A percentile compares a stretch with the other conserved stretches of the same genome.
These are phyloP conservation scores for Podospora tetraspora DNA, from an alignment of 495 filamentous ascomycete genomes.

Conservation along the genomic window DNA sequence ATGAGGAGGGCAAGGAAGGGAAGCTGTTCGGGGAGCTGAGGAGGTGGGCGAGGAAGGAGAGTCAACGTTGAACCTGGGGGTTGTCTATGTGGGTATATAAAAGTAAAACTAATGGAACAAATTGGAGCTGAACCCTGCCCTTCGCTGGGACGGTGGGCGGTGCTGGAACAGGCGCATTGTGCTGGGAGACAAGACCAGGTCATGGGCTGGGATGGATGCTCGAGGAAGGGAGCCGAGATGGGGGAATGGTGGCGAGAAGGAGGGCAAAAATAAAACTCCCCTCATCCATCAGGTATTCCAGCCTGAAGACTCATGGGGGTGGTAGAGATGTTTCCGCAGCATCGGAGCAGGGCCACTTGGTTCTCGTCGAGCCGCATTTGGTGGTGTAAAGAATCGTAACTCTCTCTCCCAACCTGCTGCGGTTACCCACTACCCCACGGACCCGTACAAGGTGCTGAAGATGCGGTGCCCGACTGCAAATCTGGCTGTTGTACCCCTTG, in stretches of 20 bases:
- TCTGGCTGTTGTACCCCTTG: neutral
- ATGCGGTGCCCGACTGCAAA: neutral
- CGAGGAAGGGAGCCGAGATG: neutral
- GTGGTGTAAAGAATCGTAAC: neutral
- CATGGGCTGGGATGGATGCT: neutral
- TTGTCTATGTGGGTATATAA: neutral
- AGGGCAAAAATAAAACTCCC: neutral
- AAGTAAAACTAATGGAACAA: neutral
- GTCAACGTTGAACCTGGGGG: neutral
- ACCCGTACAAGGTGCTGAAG: neutral
- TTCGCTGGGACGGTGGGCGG: neutral
- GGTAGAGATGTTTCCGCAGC: neutral
- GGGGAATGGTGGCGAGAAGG: neutral
- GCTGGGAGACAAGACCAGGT: neutral
- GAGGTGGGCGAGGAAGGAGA: constrained; percentile 9
- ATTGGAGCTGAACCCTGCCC: neutral
- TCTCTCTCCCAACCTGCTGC: neutral
- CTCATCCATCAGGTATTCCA: neutral
- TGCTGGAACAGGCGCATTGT: neutral
- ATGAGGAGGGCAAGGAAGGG: neutral
- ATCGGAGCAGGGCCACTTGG: neutral
- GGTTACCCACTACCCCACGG: neutral
- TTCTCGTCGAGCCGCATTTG: neutral
- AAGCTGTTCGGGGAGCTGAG: constrained; percentile 9
- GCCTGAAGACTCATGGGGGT: neutral